These are phyloP conservation scores for Hypoxylon perforatum DNA, from an alignment of 495 filamentous ascomycete species.

Conservation along the genomic window DNA sequence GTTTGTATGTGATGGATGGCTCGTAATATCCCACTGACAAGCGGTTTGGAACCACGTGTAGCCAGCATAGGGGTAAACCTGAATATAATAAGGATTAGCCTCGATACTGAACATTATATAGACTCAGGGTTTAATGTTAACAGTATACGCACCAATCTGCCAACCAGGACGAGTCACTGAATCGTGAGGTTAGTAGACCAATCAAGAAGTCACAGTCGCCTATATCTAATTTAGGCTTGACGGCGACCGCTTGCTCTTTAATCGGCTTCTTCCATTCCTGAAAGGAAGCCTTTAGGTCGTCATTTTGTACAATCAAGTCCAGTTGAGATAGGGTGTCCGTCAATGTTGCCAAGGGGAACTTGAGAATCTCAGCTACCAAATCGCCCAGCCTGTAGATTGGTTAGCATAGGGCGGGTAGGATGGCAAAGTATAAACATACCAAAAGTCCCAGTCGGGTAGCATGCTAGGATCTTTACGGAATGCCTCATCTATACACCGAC, in stretches of 20 bases:
- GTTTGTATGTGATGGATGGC: conserved; percentile 5
- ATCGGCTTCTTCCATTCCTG: conserved; percentile 6
- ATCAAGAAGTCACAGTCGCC: conserved; percentile 9
- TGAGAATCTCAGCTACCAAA: not conserved
- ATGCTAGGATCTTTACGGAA: not conserved
- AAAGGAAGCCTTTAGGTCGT: conserved; percentile 13
- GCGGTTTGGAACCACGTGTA: not conserved
- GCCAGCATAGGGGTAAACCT: conserved; percentile 9
- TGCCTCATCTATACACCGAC: not conserved
- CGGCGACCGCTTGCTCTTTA: not conserved
- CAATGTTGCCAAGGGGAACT: not conserved
- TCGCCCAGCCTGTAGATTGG: conserved; percentile 15
- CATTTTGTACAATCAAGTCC: not conserved
- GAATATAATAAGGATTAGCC: conserved; percentile 8
- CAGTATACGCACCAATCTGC: conserved; percentile 12
- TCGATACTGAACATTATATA: not conserved
- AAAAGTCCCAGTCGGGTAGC: conserved; percentile 12
- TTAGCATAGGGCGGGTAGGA: conserved; percentile 10
- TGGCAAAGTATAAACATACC: conserved; percentile 5
- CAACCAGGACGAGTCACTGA: conserved; percentile 2
- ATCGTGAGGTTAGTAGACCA: not conserved
- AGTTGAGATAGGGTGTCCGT: not conserved
- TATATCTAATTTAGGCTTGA: not conserved
- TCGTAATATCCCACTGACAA: conserved; percentile 11
- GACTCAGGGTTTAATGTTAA: not conserved